These are phyloP conservation scores for Arabis hirsuta DNA, from an alignment of 345 rosid species.

Conservation along the genomic window DNA sequence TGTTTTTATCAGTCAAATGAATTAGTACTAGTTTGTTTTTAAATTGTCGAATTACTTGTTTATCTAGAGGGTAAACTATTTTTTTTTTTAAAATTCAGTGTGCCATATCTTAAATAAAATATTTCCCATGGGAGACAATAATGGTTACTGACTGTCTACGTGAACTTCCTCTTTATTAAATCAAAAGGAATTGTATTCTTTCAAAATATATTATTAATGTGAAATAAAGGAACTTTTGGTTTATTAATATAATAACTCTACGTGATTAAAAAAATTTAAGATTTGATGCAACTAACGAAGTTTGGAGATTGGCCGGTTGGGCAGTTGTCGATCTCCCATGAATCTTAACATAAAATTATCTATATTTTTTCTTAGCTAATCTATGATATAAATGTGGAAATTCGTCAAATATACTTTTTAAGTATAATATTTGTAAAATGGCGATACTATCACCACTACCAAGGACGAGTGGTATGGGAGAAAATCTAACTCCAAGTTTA, in stretches of 20 bases:
- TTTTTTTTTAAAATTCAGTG: no score
- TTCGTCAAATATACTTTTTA: conserved; percentile 22
- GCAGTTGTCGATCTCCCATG: conserved; percentile 46
- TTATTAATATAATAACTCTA: neutral
- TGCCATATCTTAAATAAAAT: conserved; percentile 28
- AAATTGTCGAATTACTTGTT: no score
- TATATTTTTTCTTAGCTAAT: conserved; percentile 3
- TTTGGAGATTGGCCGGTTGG: conserved; percentile 31
- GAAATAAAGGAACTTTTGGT: conserved; percentile 32
- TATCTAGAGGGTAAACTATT: no score
- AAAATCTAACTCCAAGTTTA: no score
- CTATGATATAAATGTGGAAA: conserved; percentile 37
- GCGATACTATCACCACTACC: no score
- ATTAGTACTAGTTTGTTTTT: no score
- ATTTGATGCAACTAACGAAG: conserved; percentile 35
- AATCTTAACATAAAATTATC: conserved; percentile 16
- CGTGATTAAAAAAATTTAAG: conserved; percentile 14
- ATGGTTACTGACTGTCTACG: conserved; percentile 43
- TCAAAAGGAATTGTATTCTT: conserved; percentile 24
- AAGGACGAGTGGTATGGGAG: no score
- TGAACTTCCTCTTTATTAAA: conserved; percentile 37
- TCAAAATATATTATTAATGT: conserved; percentile 7
- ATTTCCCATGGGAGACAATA: conserved; percentile 25
- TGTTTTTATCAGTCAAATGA: no score
- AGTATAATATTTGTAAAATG: neutral